These are phyloP conservation scores for Mimosa pudica DNA, from an alignment of 306 rosid species.

Conservation along the genomic window DNA sequence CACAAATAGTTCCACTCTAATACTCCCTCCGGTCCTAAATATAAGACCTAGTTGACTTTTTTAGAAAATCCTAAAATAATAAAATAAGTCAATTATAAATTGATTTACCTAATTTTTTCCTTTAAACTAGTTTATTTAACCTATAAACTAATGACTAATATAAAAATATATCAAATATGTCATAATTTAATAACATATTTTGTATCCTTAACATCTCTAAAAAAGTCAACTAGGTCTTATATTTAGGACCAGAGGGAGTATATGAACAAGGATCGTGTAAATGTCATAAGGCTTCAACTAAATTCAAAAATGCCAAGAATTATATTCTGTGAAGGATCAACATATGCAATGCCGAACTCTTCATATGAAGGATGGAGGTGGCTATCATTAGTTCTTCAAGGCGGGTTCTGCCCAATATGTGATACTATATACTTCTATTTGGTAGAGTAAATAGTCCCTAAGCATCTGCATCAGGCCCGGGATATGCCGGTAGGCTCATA, in stretches of 20 bases:
- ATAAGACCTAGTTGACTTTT: too few relatives aligned
- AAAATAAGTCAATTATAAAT: too few relatives aligned
- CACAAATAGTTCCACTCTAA: background rate
- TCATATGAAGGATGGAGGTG: background rate
- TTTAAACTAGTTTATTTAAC: too few relatives aligned
- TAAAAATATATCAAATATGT: too few relatives aligned
- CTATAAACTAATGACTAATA: too few relatives aligned
- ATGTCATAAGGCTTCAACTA: background rate
- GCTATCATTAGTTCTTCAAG: background rate
- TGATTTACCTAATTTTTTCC: too few relatives aligned
- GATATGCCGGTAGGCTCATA: conserved; percentile 96
- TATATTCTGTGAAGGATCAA: background rate
- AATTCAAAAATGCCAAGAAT: background rate
- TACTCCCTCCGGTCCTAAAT: too few relatives aligned
- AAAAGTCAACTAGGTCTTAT: too few relatives aligned
- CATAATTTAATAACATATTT: too few relatives aligned
- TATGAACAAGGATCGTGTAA: background rate
- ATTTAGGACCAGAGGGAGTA: too few relatives aligned
- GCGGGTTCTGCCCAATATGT: background rate
- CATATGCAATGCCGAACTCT: background rate
- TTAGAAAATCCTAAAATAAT: too few relatives aligned
- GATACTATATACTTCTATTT: background rate
- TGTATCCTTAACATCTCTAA: too few relatives aligned
- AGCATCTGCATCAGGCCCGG: conserved; percentile 71
- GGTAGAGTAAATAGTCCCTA: conserved; percentile 27